Evolutionary conservation across 257 asterid species (phyloP).

Genomic region (Nicotiana paniculata): DNA sequence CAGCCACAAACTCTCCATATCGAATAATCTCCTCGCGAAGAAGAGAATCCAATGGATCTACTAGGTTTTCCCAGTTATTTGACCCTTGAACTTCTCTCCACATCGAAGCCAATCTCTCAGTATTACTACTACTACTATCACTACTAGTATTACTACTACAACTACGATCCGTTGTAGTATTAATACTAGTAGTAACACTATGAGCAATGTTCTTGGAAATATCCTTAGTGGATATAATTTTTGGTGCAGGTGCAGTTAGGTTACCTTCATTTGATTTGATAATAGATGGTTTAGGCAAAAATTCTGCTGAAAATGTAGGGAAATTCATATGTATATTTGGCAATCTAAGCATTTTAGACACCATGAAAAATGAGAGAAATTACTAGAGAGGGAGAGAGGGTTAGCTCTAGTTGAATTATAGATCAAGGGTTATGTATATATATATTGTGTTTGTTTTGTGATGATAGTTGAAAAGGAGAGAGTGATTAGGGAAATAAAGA

Average conservation of each 20-base stretch:
- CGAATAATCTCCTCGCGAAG: constrained; percentile 49
- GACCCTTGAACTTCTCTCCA: constrained; percentile 60
- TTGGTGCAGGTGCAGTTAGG: neutral
- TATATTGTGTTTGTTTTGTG: neutral
- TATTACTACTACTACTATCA: neutral
- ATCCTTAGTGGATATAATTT: neutral
- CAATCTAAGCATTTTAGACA: neutral
- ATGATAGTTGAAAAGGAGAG: neutral
- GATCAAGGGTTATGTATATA: neutral
- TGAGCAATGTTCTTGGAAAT: neutral
- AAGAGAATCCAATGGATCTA: constrained; percentile 48
- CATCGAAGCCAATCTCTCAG: constrained; percentile 19
- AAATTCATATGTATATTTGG: neutral
- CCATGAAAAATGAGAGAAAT: constrained; percentile 5
- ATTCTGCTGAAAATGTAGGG: neutral
- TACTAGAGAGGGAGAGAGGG: neutral
- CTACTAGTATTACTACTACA: neutral
- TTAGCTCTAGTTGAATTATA: neutral
- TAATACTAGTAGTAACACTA: neutral
- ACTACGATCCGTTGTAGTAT: neutral
- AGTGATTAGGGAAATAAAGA: neutral
- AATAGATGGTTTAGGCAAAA: neutral
- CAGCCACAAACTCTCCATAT: constrained; percentile 52
- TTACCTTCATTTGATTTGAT: neutral
- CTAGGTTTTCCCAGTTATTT: constrained; percentile 49